These are phyloP conservation scores for Kodamaea arcana DNA, from an alignment of 1,139 yeast genomes.

Conservation along the genomic window DNA sequence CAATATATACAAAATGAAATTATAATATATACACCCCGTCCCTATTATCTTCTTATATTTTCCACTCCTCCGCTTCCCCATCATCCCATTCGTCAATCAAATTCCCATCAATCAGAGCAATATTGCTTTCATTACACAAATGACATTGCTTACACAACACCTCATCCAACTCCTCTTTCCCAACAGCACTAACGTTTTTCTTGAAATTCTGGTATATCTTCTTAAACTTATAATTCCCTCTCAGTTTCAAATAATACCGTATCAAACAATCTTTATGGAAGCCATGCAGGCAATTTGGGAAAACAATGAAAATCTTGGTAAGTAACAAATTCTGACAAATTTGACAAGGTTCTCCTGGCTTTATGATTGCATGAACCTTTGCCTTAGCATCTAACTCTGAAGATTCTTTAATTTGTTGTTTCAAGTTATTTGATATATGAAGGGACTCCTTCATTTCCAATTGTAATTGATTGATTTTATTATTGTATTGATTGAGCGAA, in stretches of 20 bases:
- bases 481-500: conserved; percentile 71
- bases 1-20: no score
- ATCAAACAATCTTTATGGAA: conserved; percentile 87
- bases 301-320: conserved; percentile 70
- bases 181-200: conserved; percentile 12
- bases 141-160: conserved; percentile 67
- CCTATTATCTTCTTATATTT: conserved; percentile 10
- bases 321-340: conserved; percentile 66
- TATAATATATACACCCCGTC: no score
- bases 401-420: conserved; percentile 51
- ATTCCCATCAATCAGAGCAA: conserved; percentile 62
- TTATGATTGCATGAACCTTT: conserved; percentile 44
- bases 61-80: conserved; percentile 26
- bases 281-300: conserved; percentile 83
- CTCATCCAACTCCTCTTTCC: conserved; percentile 50
- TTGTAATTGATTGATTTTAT: conserved; percentile 58
- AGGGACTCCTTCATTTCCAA: conserved; percentile 76
- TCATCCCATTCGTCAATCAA: conserved; percentile 25
- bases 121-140: conserved; percentile 72
- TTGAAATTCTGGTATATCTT: conserved; percentile 36
- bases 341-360: conserved; percentile 82
- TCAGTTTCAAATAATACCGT: conserved; percentile 49
- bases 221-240: conserved; percentile 66
- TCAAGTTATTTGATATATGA: conserved; percentile 57
- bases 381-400: conserved; percentile 41